phyloP scores from a whole-genome alignment of 495 filamentous ascomycete species.

The Xylona heveae region DNA sequence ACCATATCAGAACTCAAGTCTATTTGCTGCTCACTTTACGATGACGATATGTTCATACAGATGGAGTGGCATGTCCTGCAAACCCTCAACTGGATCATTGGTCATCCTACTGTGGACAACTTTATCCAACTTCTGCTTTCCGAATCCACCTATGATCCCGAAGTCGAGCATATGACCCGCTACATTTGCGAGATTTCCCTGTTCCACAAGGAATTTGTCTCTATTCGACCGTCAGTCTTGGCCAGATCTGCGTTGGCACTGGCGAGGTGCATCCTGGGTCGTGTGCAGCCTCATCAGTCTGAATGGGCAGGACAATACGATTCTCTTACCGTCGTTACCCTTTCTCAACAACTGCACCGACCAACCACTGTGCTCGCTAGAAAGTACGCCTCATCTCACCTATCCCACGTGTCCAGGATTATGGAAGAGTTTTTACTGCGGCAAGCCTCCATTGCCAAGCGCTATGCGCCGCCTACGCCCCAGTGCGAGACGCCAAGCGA shows the following conservation, averaged over 20 bases:
- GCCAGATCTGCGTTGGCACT: conserved; percentile 72
- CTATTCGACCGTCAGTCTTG: conserved; percentile 71
- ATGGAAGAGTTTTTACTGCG: conserved; percentile 72
- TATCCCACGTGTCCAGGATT: conserved; percentile 59
- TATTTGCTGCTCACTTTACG: conserved; percentile 97
- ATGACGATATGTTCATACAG: conserved; percentile 98
- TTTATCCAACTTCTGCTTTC: conserved; percentile 62
- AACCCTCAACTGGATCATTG: conserved; percentile 90
- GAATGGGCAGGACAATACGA: conserved; percentile 74
- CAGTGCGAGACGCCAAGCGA: conserved; percentile 32
- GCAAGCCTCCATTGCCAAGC: conserved; percentile 51
- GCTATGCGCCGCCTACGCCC: conserved; percentile 37
- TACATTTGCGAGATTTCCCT: conserved; percentile 89
- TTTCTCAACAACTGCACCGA: conserved; percentile 70
- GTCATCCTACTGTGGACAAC: conserved; percentile 83
- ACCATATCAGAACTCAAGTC: conserved; percentile 90
- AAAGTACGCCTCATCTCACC: conserved; percentile 70
- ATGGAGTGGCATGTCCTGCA: conserved; percentile 99
- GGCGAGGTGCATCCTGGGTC: conserved; percentile 65
- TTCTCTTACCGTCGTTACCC: conserved; percentile 48
- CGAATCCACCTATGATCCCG: conserved; percentile 49
- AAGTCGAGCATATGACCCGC: conserved; percentile 83
- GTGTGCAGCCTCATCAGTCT: conserved; percentile 48
- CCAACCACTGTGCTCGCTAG: conserved; percentile 69
- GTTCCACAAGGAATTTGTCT: conserved; percentile 92